phyloP scores from a whole-genome alignment of 805 yeast species.

The Metschnikowia reukaufii region DNA sequence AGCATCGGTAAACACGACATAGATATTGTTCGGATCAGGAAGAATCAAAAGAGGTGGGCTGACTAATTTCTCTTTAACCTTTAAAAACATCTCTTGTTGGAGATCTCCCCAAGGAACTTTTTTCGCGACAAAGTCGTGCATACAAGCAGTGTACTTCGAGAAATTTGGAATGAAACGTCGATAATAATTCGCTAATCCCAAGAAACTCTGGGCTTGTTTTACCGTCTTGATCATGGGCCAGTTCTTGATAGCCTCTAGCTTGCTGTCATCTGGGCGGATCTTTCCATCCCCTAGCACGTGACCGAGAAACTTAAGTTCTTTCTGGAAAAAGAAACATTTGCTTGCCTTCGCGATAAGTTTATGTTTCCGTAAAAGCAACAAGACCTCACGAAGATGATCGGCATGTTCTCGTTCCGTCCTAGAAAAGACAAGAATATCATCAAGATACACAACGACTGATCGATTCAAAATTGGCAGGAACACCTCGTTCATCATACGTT shows the following conservation, averaged over 20 bases:
- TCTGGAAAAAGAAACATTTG: no score
- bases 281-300: no score
- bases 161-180: background rate
- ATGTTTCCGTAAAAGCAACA: no score
- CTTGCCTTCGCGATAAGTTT: no score
- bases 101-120: background rate
- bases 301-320: no score
- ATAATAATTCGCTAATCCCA: background rate
- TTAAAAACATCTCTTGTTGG: background rate
- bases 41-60: background rate
- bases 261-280: background rate
- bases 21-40: background rate
- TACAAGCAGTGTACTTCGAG: background rate
- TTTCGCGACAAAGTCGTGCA: background rate
- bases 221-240: background rate
- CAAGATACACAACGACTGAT: conserved; percentile 1
- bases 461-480: background rate
- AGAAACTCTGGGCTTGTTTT: background rate
- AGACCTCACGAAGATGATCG: no score
- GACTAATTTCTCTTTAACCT: background rate
- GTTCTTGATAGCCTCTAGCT: background rate
- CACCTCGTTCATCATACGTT: conserved; percentile 1
- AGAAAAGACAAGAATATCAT: conserved; percentile 6
- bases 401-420: no score
- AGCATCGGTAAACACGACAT: background rate